These are phyloP conservation scores for Corymbia calophylla DNA, from an alignment of 441 rosid species.

Conservation along the genomic window DNA sequence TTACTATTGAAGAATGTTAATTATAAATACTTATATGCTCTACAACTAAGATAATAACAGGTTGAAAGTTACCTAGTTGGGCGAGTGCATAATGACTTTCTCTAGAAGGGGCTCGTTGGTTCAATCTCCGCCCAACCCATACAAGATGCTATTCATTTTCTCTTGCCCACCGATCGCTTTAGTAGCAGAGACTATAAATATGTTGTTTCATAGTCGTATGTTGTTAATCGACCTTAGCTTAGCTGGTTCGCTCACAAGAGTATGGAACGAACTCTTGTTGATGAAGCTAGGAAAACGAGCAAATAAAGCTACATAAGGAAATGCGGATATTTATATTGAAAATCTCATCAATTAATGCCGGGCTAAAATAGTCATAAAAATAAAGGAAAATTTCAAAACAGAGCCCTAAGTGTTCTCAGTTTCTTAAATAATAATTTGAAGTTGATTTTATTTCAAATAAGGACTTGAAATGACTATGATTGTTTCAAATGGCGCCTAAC, in stretches of 20 bases:
- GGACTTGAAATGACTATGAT: too few species aligned
- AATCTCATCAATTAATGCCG: neutral
- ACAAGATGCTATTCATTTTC: neutral
- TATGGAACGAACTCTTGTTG: neutral
- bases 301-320: neutral
- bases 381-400: too few species aligned
- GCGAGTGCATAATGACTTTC: accelerated
- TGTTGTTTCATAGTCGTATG: neutral
- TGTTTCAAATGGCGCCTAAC: too few species aligned
- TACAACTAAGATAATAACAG: neutral
- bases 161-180: neutral
- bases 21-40: neutral
- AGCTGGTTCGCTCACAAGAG: neutral
- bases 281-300: neutral
- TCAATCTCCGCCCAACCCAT: neutral
- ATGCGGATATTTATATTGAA: neutral
- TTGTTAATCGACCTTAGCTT: neutral
- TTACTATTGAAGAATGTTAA: neutral
- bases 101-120: neutral
- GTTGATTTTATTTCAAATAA: too few species aligned
- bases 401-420: too few species aligned
- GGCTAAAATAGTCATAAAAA: neutral
- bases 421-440: too few species aligned
- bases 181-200: too few species aligned
- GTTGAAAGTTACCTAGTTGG: neutral